Evolutionary conservation across 495 filamentous ascomycete species (phyloP).

Genomic region (Xylaria venustula): DNA sequence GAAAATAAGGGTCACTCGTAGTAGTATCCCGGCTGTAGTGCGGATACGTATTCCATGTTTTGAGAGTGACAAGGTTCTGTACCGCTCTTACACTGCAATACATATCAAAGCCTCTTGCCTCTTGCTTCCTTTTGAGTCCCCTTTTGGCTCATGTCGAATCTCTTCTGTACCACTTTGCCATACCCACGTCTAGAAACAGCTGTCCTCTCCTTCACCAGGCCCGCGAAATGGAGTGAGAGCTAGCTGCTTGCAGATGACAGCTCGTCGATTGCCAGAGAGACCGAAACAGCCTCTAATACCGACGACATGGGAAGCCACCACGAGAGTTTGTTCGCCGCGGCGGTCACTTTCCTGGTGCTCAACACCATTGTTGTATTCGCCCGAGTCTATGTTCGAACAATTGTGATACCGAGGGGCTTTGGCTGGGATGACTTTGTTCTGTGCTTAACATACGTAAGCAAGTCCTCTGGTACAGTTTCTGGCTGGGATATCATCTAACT

Average conservation of each 20-base stretch:
- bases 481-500: not conserved
- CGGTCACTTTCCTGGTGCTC: slow-evolving; percentile 23
- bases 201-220: not conserved
- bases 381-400: slow-evolving; percentile 26
- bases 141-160: not conserved
- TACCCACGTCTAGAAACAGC: not conserved
- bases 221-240: not conserved
- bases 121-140: not conserved
- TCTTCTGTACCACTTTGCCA: not conserved
- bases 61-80: too few species aligned
- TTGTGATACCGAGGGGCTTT: slow-evolving; percentile 21
- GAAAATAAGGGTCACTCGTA: too few species aligned
- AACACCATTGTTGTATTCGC: slow-evolving; percentile 19
- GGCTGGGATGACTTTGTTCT: slow-evolving; percentile 30
- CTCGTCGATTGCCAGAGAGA: slow-evolving; percentile 2
- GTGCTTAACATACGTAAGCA: slow-evolving; percentile 23
- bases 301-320: slow-evolving; percentile 20
- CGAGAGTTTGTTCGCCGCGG: slow-evolving; percentile 21
- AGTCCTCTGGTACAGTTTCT: not conserved
- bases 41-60: too few species aligned
- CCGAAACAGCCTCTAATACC: not conserved
- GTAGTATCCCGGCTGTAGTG: too few species aligned
- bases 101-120: not conserved
- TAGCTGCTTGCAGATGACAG: slow-evolving; percentile 1
- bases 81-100: too few species aligned